Evolutionary conservation across 208 protist species (phyloP).

Genomic region (Histomonas meleagridis): DNA sequence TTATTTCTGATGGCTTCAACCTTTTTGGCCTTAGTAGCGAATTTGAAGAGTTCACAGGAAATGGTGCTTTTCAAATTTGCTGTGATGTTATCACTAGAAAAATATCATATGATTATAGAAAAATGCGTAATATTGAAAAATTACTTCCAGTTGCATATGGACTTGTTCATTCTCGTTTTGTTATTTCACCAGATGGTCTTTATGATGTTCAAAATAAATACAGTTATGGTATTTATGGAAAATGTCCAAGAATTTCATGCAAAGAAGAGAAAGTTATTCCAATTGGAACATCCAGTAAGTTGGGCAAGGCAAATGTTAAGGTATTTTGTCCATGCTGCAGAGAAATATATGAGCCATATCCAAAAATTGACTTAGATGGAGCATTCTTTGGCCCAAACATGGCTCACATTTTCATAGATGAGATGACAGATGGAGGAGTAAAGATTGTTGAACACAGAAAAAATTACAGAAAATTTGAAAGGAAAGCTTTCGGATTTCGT

Average conservation of each 20-base stretch:
- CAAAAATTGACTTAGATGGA: neutral
- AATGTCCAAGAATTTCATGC: neutral
- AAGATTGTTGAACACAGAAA: neutral
- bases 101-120: neutral
- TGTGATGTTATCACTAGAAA: neutral
- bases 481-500: neutral
- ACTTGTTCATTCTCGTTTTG: neutral
- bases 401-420: neutral
- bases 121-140: neutral
- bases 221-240: neutral
- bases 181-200: slow-evolving; percentile 5
- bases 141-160: neutral
- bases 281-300: neutral
- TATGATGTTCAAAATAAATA: neutral
- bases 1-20: neutral
- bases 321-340: slow-evolving; percentile 20
- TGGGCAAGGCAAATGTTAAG: neutral
- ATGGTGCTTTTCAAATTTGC: too few relatives aligned
- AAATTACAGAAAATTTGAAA: neutral
- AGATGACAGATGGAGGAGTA: too few relatives aligned
- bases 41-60: neutral
- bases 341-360: neutral
- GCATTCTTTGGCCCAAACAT: slow-evolving; percentile 26
- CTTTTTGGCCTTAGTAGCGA: neutral
- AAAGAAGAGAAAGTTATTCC: neutral